A percentile compares a stretch with the other conserved stretches of the same genome.
Evolutionary conservation across 2,329 filamentous ascomycete genomes (phyloP).

Genomic region (Penicillium italicum): DNA sequence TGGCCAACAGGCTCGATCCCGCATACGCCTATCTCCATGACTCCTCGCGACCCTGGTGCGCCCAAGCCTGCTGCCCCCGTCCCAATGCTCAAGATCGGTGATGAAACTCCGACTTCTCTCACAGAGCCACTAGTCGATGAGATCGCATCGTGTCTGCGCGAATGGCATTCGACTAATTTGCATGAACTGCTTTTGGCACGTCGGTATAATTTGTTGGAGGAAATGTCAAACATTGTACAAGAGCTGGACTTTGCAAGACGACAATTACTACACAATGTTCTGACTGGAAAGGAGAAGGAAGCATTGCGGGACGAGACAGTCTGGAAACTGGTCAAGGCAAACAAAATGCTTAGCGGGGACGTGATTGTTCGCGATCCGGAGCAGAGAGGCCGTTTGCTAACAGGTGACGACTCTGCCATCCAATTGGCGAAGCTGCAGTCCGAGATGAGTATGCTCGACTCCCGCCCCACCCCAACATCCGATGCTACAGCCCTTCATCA

Average conservation of each 20-base stretch:
- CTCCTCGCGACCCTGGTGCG: slow-evolving; percentile 58
- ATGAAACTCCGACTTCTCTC: slow-evolving; percentile 86
- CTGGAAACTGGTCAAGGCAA: slow-evolving; percentile 90
- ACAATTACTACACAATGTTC: slow-evolving; percentile 88
- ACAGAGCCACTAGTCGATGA: slow-evolving; percentile 94
- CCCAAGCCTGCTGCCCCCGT: slow-evolving; percentile 82
- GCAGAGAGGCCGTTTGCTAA: slow-evolving; percentile 78
- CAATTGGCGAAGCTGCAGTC: slow-evolving; percentile 89
- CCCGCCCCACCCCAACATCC: slow-evolving; percentile 64
- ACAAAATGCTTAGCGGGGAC: slow-evolving; percentile 89
- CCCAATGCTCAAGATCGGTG: slow-evolving; percentile 94
- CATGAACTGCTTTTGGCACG: slow-evolving; percentile 83
- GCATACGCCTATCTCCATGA: slow-evolving; percentile 33
- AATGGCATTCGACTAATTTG: slow-evolving; percentile 97
- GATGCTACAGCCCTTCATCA: slow-evolving; percentile 72
- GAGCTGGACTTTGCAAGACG: slow-evolving; percentile 81
- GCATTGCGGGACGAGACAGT: slow-evolving; percentile 81
- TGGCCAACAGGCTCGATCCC: slow-evolving; percentile 32
- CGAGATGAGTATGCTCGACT: slow-evolving; percentile 88
- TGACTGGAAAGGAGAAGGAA: slow-evolving; percentile 81
- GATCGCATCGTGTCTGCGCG: slow-evolving; percentile 90
- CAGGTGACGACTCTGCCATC: slow-evolving; percentile 87
- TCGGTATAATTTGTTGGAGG: slow-evolving; percentile 76
- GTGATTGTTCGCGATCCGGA: slow-evolving; percentile 90
- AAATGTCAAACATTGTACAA: slow-evolving; percentile 73